phyloP scores from a whole-genome alignment of 176 grass and related monocot species.

The Stipa capillata region DNA sequence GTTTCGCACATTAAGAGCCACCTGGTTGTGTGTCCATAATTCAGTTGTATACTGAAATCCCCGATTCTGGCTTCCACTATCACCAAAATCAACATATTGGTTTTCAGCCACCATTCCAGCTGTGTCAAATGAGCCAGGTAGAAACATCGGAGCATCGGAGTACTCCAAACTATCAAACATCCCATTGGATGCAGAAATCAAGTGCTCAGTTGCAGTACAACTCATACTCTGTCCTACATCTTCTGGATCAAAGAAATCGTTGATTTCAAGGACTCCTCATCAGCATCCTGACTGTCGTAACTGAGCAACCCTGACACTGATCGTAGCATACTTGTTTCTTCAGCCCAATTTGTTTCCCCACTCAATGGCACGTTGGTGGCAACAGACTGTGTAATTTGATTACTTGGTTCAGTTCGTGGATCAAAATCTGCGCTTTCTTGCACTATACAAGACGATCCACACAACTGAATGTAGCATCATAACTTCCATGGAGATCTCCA shows the following conservation, averaged over 20 bases:
- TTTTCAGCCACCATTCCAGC: slow-evolving; percentile 31
- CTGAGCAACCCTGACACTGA: slow-evolving; percentile 13
- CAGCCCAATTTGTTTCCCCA: slow-evolving; percentile 7
- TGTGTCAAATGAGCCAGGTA: slow-evolving; percentile 39
- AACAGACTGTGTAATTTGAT: slow-evolving; percentile 39
- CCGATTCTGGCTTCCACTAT: slow-evolving; percentile 24
- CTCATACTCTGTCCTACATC: slow-evolving; percentile 29
- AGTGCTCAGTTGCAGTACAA: slow-evolving; percentile 14
- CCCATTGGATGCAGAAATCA: slow-evolving; percentile 11
- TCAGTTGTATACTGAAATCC: slow-evolving; percentile 32
- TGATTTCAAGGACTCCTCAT: slow-evolving; percentile 87
- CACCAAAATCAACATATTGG: slow-evolving; percentile 29
- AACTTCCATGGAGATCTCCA: slow-evolving; percentile 5
- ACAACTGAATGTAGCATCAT: background rate
- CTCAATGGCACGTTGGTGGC: slow-evolving; percentile 20
- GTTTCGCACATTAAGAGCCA: slow-evolving; percentile 23
- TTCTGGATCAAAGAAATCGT: slow-evolving; percentile 59
- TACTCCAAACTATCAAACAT: slow-evolving; percentile 36
- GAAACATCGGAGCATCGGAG: slow-evolving; percentile 44
- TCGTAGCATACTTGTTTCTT: slow-evolving; percentile 21
- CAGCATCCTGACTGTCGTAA: slow-evolving; percentile 16
- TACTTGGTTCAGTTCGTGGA: background rate
- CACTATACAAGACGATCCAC: slow-evolving; percentile 19
- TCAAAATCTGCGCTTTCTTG: slow-evolving; percentile 20
- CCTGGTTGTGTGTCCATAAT: slow-evolving; percentile 40